These are phyloP conservation scores for Saccharomycopsis schoenii DNA, from an alignment of 805 yeast genomes.

Conservation along the genomic window DNA sequence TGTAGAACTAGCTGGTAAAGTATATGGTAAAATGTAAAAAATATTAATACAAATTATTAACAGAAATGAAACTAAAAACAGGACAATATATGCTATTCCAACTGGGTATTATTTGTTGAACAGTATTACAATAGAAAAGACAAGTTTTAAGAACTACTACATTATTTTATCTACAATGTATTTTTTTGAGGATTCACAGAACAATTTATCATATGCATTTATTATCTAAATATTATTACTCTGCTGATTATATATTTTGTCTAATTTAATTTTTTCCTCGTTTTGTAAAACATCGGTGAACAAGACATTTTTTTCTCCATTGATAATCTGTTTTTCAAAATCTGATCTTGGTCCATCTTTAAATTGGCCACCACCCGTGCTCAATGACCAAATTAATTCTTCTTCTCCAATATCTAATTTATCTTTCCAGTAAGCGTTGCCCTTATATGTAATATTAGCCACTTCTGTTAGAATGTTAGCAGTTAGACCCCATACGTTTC, in stretches of 20 bases:
- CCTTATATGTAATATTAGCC: constrained; percentile 44
- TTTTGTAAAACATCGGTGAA: constrained; percentile 37
- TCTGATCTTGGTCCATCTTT: constrained; percentile 30
- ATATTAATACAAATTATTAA: no score
- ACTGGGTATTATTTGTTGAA: no score
- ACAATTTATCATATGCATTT: not conserved
- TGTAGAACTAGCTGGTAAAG: not conserved
- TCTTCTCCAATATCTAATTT: constrained; percentile 37
- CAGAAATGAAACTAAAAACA: no score
- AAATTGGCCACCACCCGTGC: constrained; percentile 38
- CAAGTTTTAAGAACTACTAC: no score
- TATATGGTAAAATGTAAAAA: not conserved
- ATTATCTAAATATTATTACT: not conserved
- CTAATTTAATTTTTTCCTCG: constrained; percentile 34
- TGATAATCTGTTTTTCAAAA: constrained; percentile 37
- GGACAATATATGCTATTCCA: no score
- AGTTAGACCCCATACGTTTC: constrained; percentile 77
- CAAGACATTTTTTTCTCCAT: constrained; percentile 30
- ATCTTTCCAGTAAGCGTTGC: constrained; percentile 23
- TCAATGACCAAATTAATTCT: constrained; percentile 40
- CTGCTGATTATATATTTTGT: constrained; percentile 29
- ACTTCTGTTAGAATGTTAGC: constrained; percentile 71
- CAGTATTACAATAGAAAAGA: no score
- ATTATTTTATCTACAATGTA: not conserved
- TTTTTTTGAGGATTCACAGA: not conserved